A percentile compares a stretch with the other conserved stretches of the same genome.
Conservation (phyloP, 2,329 filamentous ascomycete genomes). For the Coleophoma cylindrospora region DNA sequence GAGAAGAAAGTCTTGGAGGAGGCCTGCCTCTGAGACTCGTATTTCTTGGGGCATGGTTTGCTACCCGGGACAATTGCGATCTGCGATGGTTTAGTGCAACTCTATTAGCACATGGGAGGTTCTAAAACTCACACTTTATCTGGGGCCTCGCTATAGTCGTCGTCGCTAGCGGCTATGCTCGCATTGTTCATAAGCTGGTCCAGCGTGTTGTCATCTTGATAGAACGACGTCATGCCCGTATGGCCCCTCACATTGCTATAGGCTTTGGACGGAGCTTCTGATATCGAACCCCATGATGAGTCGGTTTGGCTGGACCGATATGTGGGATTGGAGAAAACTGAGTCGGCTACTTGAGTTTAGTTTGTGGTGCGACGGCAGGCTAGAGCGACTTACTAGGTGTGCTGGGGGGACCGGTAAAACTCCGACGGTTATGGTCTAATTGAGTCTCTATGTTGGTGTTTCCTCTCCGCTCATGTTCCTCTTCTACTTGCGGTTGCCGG, state of each 20-base stretch:
- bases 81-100: background rate
- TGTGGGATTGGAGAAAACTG: conserved; percentile 36
- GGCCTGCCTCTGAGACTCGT: background rate
- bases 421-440: background rate
- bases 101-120: no score
- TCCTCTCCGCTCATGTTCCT: no score
- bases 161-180: background rate
- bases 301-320: conserved; percentile 23
- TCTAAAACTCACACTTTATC: no score
- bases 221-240: background rate
- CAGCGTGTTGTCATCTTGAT: background rate
- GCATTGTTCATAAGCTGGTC: background rate
- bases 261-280: conserved; percentile 13
- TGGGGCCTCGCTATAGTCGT: background rate
- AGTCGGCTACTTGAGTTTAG: conserved; percentile 26
- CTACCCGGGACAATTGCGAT: background rate
- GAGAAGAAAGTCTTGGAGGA: background rate
- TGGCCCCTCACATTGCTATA: background rate
- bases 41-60: background rate
- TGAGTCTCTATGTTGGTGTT: background rate
- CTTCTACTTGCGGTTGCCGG: background rate
- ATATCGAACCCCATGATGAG: conserved; percentile 20
- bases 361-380: background rate
- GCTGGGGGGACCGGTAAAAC: background rate
- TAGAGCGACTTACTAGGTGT: background rate